Evolutionary conservation across 768 basidiomycete species (phyloP), one percentile per base, ranked within the genome.

Genomic region (Lanmaoa rubissima): DNA sequence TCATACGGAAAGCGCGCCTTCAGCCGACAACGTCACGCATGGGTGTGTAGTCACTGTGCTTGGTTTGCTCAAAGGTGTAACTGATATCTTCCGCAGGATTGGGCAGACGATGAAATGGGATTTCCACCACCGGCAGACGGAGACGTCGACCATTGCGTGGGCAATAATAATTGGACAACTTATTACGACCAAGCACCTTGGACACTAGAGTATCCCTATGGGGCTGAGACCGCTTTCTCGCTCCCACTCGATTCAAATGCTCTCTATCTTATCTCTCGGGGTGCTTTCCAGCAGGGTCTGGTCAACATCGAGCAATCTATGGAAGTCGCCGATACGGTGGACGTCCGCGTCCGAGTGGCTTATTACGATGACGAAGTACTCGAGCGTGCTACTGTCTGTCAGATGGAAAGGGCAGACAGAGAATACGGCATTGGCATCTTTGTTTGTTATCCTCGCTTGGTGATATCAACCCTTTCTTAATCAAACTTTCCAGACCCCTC

Each of bases 341-440:
- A 59, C n/a, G 65, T 79, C 21, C 64, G 53, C 28, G 54, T 68
- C 51, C 58, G 69, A 47, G 70, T 68, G 2, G 62, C 63, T 26
- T 72, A 72, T 45, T 2, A 21, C 19, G 6, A 48, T 16, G 52
- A 63, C n/a, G 21, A 53, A 17, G 48, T 50, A 28, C 62, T 73
- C 34, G 59, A 66, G 21, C 61, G 45, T 9, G 65, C 65, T 19
- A 58, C 62, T 31, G 68, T 76, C 36, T 76, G 75, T 45, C 63
- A 42, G 43, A 55, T 71, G 48, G 63, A 69, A 48, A 68, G 63
- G 42, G 54, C 52, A 13, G 66, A 61, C 3, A 56, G 51, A 10
- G 63, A 66, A 26, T 32, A 69, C 42, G 73, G 74, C 8, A 57
- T 71, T 38, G 76, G 74, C 10, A 66, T 76, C 21, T 67, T 75